Base-by-base conservation (phyloP, 1,139 yeast genomes). In the Williopsis jadinii region DNA sequence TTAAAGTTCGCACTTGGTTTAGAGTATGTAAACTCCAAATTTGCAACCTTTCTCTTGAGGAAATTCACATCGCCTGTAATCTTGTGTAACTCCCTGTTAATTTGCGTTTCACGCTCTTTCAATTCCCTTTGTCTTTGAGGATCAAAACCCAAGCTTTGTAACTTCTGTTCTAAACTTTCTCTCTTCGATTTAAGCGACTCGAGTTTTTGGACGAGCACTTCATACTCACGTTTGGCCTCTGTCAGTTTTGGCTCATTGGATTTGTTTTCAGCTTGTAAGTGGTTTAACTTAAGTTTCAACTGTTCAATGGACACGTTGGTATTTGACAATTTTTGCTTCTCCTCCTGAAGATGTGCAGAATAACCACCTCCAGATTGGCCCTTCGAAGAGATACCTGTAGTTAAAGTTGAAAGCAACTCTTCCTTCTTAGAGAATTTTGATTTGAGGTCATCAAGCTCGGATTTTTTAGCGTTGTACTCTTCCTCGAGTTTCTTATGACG, bases 301-400 rank as follows among this genome's bases (percentile, higher is more conserved):
- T 82, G 84, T 43, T 83, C 80, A 14, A 82, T 72, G 29, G 68
- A 58, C 1, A 84, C 77, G 34, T 72, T 71, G 2, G 80, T 68
- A 12, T 73, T 72, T 41, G 80, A 74, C 4, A 82, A 61, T 36
- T 67, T 69, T 30, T 73, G 73, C 49, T 84, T 83, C 3, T 77
- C 81, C 38, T 77, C 80, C 42, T 78, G 77, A 30, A 88, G 64
- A 54, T 88, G 95, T 3, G 81, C 73, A 43, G 75, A 70, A 59
- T 87, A 92, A 11, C 97, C 97, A 30, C 88, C 82, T 47, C 84
- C 85, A 2, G 82, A 71, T 53, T 68, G 71, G 39, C 95, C 97
- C 43, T 79, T 81, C 0, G 95, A 76, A 0, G 97, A 84, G 11
- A 92, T 80, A 53, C 98, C 98, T 0, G 97, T 90, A 1, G 92